Conservation (phyloP, 768 basidiomycete species). For the Hydnomerulius pinastri region DNA sequence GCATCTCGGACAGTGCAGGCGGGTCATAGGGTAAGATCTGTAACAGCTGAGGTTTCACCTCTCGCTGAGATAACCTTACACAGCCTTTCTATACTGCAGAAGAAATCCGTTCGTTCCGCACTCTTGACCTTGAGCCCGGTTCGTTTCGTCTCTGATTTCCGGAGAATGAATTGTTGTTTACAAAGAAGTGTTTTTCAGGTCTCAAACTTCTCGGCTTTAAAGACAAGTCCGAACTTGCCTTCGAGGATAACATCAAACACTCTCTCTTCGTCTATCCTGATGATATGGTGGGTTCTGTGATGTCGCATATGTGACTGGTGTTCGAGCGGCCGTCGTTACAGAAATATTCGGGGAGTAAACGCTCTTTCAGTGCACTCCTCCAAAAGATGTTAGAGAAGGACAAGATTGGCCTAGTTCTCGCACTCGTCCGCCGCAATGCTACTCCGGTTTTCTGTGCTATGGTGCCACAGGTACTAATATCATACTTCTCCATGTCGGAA, state of each 20-base stretch:
- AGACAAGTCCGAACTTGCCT: slow-evolving; percentile 60
- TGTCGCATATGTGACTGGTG: background rate
- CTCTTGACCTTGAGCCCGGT: slow-evolving; percentile 79
- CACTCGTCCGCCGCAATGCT: slow-evolving; percentile 67
- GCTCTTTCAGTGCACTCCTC: slow-evolving; percentile 87
- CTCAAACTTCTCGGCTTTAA: slow-evolving; percentile 95
- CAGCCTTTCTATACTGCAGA: slow-evolving; percentile 87
- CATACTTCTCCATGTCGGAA: background rate
- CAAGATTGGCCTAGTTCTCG: slow-evolving; percentile 78
- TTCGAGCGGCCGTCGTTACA: slow-evolving; percentile 24
- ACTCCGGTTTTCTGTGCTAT: slow-evolving; percentile 82
- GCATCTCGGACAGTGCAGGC: slow-evolving; percentile 46
- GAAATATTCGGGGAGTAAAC: slow-evolving; percentile 86
- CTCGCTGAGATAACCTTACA: slow-evolving; percentile 6
- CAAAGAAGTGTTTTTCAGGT: slow-evolving; percentile 40
- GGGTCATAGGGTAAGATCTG: slow-evolving; percentile 49
- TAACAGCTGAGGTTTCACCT: background rate
- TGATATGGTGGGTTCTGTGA: slow-evolving; percentile 61
- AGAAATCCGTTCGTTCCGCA: slow-evolving; percentile 80
- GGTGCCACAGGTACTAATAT: slow-evolving; percentile 71
- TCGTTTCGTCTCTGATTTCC: slow-evolving; percentile 12
- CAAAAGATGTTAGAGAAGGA: slow-evolving; percentile 79
- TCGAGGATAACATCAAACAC: slow-evolving; percentile 93
- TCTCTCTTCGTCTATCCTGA: slow-evolving; percentile 90
- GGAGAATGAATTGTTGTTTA: background rate